Base-by-base conservation (phyloP, 1,139 yeast species). In the Blastobotrys niveus region DNA sequence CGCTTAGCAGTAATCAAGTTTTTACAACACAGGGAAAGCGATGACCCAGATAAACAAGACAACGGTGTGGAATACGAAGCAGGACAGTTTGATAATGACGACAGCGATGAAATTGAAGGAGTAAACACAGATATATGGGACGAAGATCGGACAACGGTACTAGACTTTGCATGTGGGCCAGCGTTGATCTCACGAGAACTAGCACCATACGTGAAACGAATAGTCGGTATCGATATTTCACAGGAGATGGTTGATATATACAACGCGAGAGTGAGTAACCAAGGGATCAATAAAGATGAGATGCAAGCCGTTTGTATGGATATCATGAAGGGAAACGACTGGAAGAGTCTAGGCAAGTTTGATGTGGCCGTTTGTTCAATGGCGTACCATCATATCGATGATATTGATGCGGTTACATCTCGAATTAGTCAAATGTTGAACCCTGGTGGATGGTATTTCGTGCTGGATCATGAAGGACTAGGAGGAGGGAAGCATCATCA, bases 151-250 rank as follows among this genome's bases (percentile, higher is more conserved):
- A 56, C 62, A n/a, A 45, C 40, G 15, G 56, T 59, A 12, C 50
- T 61, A 5, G 65, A 62, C 39, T 59, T 61, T 51, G 65, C 61
- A 5, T 59, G 65, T 36, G 65, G 65, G 1, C 53, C 61, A 1
- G 64, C 63, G 1, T 42, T 55, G 20, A 43, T 59, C n/a, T 49
- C 57, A 25, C 53, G 53, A 44, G 42, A 47, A n/a, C 34, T 62
- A n/a, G 60, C 60, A 2, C 56, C 59, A 0, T 49, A 53, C 36
- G 50, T 54, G 18, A 47, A 47, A 20, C 46, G 50, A 27, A 49
- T 59, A 19, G 58, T 61, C 2, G 66, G 65, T 0, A 52, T 59
- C 6, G 66, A 62, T 37, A 53, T 60, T 17, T 47, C 63, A 0
- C 52, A 55, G 15, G 55, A 49, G 9, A 57, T 59, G 62, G 54